Percentiles rank a stretch among this genome's conserved stretches.
Conservation (phyloP, 2,329 filamentous ascomycete species). For the Albophoma yamanashiensis region DNA sequence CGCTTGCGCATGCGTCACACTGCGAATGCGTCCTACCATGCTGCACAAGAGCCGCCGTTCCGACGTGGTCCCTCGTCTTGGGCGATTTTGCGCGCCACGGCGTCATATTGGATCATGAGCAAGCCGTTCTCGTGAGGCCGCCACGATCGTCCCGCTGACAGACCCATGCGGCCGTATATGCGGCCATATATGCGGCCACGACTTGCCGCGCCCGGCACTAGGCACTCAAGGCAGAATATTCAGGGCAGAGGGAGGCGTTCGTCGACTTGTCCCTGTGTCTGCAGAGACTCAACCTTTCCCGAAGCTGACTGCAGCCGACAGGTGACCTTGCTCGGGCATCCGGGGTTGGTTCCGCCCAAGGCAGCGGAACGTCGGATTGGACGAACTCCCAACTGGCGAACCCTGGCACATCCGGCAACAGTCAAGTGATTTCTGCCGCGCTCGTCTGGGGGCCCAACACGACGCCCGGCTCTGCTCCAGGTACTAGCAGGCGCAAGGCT, state of each 20-base stretch:
- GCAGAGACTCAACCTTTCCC: not conserved
- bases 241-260: not conserved
- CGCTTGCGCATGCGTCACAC: not conserved
- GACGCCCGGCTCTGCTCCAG: not conserved
- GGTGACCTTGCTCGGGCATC: not conserved
- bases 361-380: not conserved
- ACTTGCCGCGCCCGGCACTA: constrained; percentile 1
- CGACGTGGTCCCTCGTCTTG: not conserved
- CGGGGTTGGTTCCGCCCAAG: not conserved
- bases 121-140: not conserved
- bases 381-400: constrained; percentile 4
- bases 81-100: not conserved
- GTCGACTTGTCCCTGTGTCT: not conserved
- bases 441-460: not conserved
- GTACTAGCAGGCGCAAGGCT: not conserved
- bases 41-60: not conserved
- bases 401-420: constrained; percentile 15
- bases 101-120: not conserved
- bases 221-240: not conserved
- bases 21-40: not conserved
- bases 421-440: constrained; percentile 17
- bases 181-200: constrained; percentile 6
- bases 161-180: constrained; percentile 6
- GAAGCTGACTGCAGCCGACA: not conserved
- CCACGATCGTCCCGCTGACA: constrained; percentile 6